A percentile compares a stretch with the other conserved stretches of the same genome.
These are phyloP conservation scores for Cordyceps farinosa DNA, from an alignment of 2,329 filamentous ascomycete genomes.

Conservation along the genomic window DNA sequence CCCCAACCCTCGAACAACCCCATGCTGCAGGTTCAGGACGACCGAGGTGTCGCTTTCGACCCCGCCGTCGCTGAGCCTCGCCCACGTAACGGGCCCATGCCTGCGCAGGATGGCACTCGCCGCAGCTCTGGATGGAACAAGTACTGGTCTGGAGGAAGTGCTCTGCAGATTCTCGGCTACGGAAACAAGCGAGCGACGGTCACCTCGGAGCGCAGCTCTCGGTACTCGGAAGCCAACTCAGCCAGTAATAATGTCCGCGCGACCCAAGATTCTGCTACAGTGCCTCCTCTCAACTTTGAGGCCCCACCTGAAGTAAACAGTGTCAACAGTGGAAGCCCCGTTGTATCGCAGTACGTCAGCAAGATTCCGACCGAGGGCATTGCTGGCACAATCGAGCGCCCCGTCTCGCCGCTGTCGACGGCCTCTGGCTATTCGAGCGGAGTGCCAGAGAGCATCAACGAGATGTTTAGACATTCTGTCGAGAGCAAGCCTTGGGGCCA, in stretches of 20 bases:
- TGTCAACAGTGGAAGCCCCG: slow-evolving; percentile 67
- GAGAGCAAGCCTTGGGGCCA: slow-evolving; percentile 46
- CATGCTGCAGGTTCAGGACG: slow-evolving; percentile 36
- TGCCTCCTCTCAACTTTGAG: slow-evolving; percentile 66
- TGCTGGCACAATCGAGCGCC: slow-evolving; percentile 58
- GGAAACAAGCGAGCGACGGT: slow-evolving; percentile 50
- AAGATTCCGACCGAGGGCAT: slow-evolving; percentile 55
- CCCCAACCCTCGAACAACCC: slow-evolving; percentile 40
- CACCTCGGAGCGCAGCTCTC: slow-evolving; percentile 54
- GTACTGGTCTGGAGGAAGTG: slow-evolving; percentile 73
- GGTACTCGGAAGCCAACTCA: slow-evolving; percentile 43
- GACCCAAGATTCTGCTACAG: slow-evolving; percentile 65
- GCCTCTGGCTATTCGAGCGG: slow-evolving; percentile 59
- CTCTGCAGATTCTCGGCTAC: slow-evolving; percentile 62
- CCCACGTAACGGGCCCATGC: slow-evolving; percentile 31
- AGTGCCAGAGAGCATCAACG: slow-evolving; percentile 60
- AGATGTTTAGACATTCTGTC: slow-evolving; percentile 47
- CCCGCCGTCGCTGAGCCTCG: slow-evolving; percentile 34
- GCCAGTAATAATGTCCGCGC: slow-evolving; percentile 41
- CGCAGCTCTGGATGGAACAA: slow-evolving; percentile 73
- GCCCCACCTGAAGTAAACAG: slow-evolving; percentile 60
- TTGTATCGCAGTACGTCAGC: slow-evolving; percentile 57
- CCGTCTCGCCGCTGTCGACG: slow-evolving; percentile 47
- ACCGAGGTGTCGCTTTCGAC: slow-evolving; percentile 40
- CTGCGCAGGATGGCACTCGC: slow-evolving; percentile 43